These are phyloP conservation scores for Breviolum minutum DNA, from an alignment of 73 alveolate genomes.

Conservation along the genomic window DNA sequence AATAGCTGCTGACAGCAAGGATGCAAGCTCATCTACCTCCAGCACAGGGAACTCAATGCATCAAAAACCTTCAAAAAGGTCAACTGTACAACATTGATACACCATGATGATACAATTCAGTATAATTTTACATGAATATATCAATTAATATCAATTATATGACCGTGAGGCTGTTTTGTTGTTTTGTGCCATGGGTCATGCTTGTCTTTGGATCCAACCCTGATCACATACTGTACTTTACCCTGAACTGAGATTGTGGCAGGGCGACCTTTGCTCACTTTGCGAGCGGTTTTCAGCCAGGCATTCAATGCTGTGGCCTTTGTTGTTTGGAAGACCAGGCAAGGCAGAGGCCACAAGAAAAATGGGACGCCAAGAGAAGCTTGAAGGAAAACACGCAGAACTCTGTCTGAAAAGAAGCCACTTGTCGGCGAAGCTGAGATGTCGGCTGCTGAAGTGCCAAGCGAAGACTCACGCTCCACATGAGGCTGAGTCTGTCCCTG, in stretches of 20 bases:
- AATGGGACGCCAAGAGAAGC: neutral
- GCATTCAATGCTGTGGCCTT: constrained; percentile 46
- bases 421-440: neutral
- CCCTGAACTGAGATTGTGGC: constrained; percentile 5
- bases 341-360: neutral
- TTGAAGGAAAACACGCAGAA: neutral
- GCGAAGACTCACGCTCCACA: constrained; percentile 3
- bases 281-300: constrained; percentile 65
- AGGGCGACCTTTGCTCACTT: constrained; percentile 58
- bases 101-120: neutral
- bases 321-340: too few relatives aligned
- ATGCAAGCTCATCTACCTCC: constrained; percentile 81
- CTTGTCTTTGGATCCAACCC: too few relatives aligned
- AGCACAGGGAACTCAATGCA: neutral
- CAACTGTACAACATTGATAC: too few relatives aligned
- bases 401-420: neutral
- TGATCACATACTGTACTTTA: too few relatives aligned
- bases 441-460: constrained; percentile 40
- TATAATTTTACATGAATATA: neutral
- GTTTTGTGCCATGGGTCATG: too few relatives aligned
- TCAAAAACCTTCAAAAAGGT: too few relatives aligned
- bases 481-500: constrained; percentile 16
- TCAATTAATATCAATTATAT: neutral
- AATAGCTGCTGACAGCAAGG: constrained; percentile 71
- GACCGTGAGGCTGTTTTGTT: neutral